Evolutionary conservation across 2,329 filamentous ascomycete genomes (phyloP).

Genomic region (Colletotrichum sp.): DNA sequence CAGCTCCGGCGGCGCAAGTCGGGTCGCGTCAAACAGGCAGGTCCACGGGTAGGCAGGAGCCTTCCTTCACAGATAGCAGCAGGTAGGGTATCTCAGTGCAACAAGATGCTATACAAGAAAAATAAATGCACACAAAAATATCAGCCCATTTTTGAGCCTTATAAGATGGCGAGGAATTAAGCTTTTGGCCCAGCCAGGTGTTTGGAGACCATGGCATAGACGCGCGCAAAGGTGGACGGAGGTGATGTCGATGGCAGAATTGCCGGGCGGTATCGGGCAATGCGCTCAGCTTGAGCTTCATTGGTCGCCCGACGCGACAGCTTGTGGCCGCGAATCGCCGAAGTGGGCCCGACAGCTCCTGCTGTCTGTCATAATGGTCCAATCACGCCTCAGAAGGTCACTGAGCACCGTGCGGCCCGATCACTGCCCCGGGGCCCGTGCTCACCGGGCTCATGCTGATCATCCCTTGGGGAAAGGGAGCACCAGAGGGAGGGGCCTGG

Average conservation of each 20-base stretch:
- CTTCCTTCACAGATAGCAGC: background rate
- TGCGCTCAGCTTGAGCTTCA: background rate
- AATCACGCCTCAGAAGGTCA: background rate
- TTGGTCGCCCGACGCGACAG: background rate
- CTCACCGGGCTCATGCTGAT: slow-evolving; percentile 1
- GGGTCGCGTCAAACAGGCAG: background rate
- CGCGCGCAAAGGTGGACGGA: background rate
- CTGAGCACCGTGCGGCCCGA: slow-evolving; percentile 6
- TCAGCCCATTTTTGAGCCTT: background rate
- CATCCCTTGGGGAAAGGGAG: background rate
- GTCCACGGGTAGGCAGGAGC: background rate
- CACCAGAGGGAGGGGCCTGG: background rate
- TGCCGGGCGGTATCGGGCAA: background rate
- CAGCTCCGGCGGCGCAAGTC: background rate
- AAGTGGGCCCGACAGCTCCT: background rate
- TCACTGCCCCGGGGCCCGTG: slow-evolving; percentile 15
- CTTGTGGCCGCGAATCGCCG: background rate
- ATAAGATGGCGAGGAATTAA: background rate
- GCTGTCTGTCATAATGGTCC: background rate
- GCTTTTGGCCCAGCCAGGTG: background rate
- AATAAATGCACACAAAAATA: background rate
- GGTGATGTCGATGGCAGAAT: background rate
- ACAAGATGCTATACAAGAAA: background rate
- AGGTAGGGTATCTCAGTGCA: slow-evolving; percentile 13
- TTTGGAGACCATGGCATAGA: background rate